Percentiles rank a stretch among this genome's conserved stretches.
phyloP scores from a whole-genome alignment of 2,329 filamentous ascomycete genomes.

The Aspergillus awamori region DNA sequence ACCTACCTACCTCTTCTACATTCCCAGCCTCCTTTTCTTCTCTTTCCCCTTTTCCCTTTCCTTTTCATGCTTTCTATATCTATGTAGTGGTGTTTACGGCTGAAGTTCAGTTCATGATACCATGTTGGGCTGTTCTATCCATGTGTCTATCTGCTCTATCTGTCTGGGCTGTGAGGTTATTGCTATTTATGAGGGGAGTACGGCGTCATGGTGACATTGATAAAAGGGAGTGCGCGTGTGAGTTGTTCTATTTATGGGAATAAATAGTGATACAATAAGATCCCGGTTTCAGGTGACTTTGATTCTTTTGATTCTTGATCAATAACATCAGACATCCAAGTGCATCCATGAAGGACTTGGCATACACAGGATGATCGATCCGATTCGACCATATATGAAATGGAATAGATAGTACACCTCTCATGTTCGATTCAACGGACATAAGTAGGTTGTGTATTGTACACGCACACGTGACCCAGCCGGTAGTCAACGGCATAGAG shows the following conservation, averaged over 20 bases:
- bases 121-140: constrained; percentile 26
- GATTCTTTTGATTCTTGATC: no score
- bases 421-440: background rate
- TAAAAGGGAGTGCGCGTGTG: no score
- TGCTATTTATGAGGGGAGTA: background rate
- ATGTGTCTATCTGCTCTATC: background rate
- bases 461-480: constrained; percentile 8
- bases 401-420: background rate
- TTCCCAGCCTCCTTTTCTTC: background rate
- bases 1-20: background rate
- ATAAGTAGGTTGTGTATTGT: constrained; percentile 12
- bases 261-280: background rate
- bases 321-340: no score
- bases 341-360: no score
- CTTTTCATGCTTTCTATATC: constrained; percentile 3
- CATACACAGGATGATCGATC: no score
- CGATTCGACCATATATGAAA: background rate
- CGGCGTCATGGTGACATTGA: no score
- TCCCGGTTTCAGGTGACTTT: no score
- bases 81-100: constrained; percentile 15
- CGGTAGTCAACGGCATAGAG: background rate
- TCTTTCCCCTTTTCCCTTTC: constrained; percentile 2
- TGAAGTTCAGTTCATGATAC: constrained; percentile 36
- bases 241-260: no score
- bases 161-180: background rate